Base-by-base conservation (phyloP, 306 rosid species). In the Cercis canadensis region DNA sequence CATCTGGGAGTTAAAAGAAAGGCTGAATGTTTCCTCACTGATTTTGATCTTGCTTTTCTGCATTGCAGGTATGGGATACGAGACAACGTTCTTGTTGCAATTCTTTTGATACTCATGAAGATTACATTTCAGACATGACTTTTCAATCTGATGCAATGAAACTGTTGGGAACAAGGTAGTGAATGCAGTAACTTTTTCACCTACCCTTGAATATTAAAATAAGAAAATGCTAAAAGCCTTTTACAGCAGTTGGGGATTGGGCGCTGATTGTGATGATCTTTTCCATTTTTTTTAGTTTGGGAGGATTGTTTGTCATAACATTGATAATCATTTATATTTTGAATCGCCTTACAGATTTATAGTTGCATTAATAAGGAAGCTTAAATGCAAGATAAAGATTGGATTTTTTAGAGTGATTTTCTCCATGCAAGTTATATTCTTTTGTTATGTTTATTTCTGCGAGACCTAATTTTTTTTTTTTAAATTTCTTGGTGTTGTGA, bases 111-210 rank as follows among this genome's bases (percentile, higher is more conserved):
- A 90, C 72, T 69, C 98, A 93, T 56, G 80, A 73, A 34, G 96
- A 93, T 51, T 93, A 93, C 67, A 68, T 93, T 73, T 90, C 97
- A 14, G 98, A 93, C 83, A 83, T 93, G 80, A 85, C 90, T 70
- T 87, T 87, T 77, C 80, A 80, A 51, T 75, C 96, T 64, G 97
- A 93, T 78, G 85, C 92, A 66, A 87, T 75, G 92, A 88, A 82
- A 74, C 79, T 90, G 47, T 75, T 93, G 86, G 88, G 87, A 15
- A 93, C 98, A 43, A 93, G 98, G 98, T 93, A 85, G 49, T 4
- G 21, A 51, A 51, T 40, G 16, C 57, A 5, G 40, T 62, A 15
- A 39, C 40, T 21, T 73, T 15, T 61, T 77, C 69, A 32, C 31
- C 52, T 65, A 32, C 44, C 11, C 37, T 12, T 58, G 67, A 54